Conservation (phyloP, 805 yeast genomes). For the Saccharomyces cerevisiae region DNA sequence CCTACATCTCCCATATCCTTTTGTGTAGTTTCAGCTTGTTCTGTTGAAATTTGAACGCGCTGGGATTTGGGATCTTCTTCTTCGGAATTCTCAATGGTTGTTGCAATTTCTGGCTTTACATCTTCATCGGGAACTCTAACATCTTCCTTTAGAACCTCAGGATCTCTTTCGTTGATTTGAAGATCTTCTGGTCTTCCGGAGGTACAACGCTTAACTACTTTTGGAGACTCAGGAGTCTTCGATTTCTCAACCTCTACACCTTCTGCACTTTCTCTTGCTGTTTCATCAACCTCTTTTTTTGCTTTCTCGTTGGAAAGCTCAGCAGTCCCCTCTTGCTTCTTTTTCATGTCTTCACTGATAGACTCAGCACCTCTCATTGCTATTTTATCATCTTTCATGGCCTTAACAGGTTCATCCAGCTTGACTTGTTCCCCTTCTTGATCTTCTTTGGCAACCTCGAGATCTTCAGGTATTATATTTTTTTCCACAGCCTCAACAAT, state of each 20-base stretch:
- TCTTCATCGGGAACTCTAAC: background rate
- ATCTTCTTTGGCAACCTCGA: background rate
- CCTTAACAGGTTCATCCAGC: background rate
- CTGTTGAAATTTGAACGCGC: background rate
- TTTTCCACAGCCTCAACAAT: background rate
- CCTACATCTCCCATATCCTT: background rate
- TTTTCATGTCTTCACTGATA: slow-evolving; percentile 2
- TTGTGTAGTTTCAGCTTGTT: background rate
- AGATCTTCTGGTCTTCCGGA: background rate
- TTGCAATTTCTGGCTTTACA: background rate
- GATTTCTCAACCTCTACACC: background rate
- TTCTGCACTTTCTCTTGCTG: slow-evolving; percentile 4
- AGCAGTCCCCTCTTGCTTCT: slow-evolving; percentile 2
- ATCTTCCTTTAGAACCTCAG: background rate
- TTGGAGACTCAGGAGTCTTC: background rate
- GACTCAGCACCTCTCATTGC: slow-evolving; percentile 4
- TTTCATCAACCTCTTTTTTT: background rate
- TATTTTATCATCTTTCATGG: background rate
- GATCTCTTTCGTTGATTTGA: background rate
- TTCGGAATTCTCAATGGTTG: background rate
- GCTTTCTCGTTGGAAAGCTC: background rate
- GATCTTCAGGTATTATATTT: background rate
- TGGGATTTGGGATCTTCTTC: background rate
- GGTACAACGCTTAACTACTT: slow-evolving; percentile 4
- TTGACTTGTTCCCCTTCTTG: background rate